A percentile compares a stretch with the other conserved stretches of the same genome.
phyloP scores from a whole-genome alignment of 106 monocot species.

The Narthecium ossifragum region DNA sequence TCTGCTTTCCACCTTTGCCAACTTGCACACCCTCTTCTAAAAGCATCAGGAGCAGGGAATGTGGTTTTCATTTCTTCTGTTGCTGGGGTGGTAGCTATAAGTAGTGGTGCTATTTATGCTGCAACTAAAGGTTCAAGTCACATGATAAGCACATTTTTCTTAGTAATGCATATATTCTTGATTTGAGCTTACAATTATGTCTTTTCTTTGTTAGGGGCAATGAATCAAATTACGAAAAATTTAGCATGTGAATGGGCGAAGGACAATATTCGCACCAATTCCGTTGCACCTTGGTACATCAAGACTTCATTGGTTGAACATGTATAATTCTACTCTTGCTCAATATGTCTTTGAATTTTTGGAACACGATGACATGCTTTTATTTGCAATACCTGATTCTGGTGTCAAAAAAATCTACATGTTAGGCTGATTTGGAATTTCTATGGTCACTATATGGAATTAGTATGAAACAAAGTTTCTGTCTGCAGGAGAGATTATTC shows the following conservation, averaged over 20 bases:
- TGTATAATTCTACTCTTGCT: constrained; percentile 11
- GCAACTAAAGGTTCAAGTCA: constrained; percentile 41
- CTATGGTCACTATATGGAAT: background rate
- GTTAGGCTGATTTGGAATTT: background rate
- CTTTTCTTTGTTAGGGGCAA: constrained; percentile 29
- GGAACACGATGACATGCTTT: too few species aligned
- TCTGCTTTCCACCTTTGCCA: constrained; percentile 59
- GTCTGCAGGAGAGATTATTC: too few species aligned
- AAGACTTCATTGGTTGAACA: constrained; percentile 33
- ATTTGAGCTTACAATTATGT: background rate
- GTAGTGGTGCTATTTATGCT: constrained; percentile 33
- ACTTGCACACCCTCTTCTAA: constrained; percentile 60
- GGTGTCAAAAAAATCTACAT: too few species aligned
- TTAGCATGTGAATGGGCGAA: constrained; percentile 70
- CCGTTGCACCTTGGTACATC: constrained; percentile 47
- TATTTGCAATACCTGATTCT: too few species aligned
- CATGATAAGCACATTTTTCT: background rate
- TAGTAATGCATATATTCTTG: background rate
- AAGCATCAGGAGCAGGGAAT: constrained; percentile 47
- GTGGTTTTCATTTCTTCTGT: constrained; percentile 72
- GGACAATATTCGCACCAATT: constrained; percentile 52
- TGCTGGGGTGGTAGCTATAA: constrained; percentile 41
- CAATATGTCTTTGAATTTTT: background rate
- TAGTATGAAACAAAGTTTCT: too few species aligned
- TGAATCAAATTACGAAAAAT: constrained; percentile 53